A percentile compares a stretch with the other conserved stretches of the same genome.
Conservation (phyloP, 768 basidiomycete species). For the Suillus americanus region DNA sequence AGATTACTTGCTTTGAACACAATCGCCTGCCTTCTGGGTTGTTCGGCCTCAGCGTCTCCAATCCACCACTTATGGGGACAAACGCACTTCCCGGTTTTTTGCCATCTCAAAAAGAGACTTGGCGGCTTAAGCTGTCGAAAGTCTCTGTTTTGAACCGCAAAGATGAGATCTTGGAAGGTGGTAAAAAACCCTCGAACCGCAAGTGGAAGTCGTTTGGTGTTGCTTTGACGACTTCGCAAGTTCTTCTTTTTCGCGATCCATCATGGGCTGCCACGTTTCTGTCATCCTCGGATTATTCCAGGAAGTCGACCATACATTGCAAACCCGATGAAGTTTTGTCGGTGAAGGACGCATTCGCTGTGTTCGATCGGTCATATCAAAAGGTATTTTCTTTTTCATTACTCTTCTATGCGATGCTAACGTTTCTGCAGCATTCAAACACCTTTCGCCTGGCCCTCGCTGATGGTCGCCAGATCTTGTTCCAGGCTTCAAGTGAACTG, state of each 20-base stretch:
- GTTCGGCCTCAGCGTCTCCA: conserved; percentile 37
- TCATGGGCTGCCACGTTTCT: conserved; percentile 51
- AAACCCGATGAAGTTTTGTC: conserved; percentile 87
- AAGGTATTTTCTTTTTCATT: conserved; percentile 52
- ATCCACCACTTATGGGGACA: conserved; percentile 29
- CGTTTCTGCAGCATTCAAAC: conserved; percentile 51
- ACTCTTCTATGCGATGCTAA: background rate
- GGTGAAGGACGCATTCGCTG: conserved; percentile 73
- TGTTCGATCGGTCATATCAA: conserved; percentile 73
- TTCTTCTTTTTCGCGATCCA: conserved; percentile 84
- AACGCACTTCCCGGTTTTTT: conserved; percentile 25
- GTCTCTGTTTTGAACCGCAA: conserved; percentile 80
- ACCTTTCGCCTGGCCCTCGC: conserved; percentile 78
- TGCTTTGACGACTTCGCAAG: conserved; percentile 84
- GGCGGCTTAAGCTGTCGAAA: conserved; percentile 72
- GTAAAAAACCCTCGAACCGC: conserved; percentile 69
- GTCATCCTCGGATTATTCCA: conserved; percentile 39
- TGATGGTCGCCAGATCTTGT: conserved; percentile 77
- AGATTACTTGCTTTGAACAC: conserved; percentile 47
- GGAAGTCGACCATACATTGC: conserved; percentile 43
- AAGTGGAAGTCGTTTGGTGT: conserved; percentile 92
- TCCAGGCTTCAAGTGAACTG: conserved; percentile 66
- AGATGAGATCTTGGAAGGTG: conserved; percentile 73
- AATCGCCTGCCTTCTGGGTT: conserved; percentile 40
- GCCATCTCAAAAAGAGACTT: conserved; percentile 31